Conservation (phyloP, 2,329 filamentous ascomycete species). For the Colletotrichum tofieldiae region DNA sequence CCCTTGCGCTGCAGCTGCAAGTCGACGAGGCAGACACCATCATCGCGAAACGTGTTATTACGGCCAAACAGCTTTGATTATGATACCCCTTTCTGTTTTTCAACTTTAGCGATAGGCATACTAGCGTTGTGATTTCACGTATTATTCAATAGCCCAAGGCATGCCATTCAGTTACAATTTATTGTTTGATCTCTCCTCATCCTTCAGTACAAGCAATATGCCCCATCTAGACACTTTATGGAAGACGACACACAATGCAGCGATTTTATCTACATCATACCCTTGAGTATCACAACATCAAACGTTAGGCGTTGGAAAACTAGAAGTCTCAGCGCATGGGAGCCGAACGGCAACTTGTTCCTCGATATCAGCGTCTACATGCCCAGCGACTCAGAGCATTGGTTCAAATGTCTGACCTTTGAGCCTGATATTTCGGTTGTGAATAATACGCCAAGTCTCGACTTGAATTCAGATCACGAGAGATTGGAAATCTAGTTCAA, state of each 20-base stretch:
- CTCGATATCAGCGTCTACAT: not conserved
- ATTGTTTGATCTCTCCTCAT: too few species aligned
- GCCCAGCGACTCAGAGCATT: not conserved
- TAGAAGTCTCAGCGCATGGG: not conserved
- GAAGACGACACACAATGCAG: too few species aligned
- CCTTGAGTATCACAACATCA: too few species aligned
- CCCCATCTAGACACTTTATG: conserved; percentile 15
- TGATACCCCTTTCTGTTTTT: conserved; percentile 2
- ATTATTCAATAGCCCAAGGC: not conserved
- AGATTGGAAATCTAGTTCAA: too few species aligned
- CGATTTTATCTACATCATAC: too few species aligned
- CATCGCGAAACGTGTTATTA: not conserved
- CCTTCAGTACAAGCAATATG: not conserved
- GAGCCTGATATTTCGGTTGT: not conserved
- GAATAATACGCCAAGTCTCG: too few species aligned
- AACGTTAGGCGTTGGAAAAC: too few species aligned
- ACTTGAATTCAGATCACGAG: too few species aligned
- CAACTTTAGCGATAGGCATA: not conserved
- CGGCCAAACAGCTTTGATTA: not conserved
- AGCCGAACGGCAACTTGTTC: not conserved
- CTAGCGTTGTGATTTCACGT: not conserved
- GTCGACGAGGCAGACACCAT: conserved; percentile 38
- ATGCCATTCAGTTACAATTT: not conserved
- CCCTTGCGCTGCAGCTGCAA: conserved; percentile 38
- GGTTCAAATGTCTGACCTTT: not conserved